These are phyloP conservation scores for Rhododendron ferrugineum DNA, from an alignment of 148 eudicot genomes.

Conservation along the genomic window DNA sequence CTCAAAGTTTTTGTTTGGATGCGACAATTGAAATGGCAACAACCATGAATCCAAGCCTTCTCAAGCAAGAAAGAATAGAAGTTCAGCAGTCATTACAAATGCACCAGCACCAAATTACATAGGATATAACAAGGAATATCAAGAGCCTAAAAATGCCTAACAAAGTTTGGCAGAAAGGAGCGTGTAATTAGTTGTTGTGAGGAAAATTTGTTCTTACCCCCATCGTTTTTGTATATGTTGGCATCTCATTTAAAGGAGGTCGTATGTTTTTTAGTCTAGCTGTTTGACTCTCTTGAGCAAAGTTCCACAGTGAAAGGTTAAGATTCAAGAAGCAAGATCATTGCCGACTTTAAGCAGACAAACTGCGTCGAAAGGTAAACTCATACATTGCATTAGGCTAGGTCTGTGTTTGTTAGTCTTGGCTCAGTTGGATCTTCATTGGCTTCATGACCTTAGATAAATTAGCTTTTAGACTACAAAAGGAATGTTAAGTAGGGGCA, in stretches of 20 bases:
- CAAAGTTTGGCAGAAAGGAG: neutral
- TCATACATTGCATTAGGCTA: neutral
- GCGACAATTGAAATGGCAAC: conserved; percentile 50
- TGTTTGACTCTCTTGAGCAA: neutral
- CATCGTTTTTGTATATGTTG: neutral
- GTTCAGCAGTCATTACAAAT: neutral
- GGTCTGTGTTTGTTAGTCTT: neutral
- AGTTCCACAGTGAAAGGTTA: neutral
- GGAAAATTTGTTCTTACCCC: neutral
- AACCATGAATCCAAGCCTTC: conserved; percentile 57
- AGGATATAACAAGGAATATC: neutral
- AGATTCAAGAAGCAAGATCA: neutral
- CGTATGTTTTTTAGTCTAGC: neutral
- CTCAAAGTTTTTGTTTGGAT: conserved; percentile 34
- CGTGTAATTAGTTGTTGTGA: neutral
- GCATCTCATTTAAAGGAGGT: neutral
- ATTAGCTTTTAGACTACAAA: neutral
- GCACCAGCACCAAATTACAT: neutral
- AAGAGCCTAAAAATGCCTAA: neutral
- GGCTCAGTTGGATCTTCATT: neutral
- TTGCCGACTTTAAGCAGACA: neutral
- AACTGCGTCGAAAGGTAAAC: neutral
- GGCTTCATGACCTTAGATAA: neutral
- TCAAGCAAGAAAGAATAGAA: conserved; percentile 9
- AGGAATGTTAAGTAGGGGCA: neutral